Conservation (phyloP, 2,329 filamentous ascomycete genomes). For the Penicillium occitanis region DNA sequence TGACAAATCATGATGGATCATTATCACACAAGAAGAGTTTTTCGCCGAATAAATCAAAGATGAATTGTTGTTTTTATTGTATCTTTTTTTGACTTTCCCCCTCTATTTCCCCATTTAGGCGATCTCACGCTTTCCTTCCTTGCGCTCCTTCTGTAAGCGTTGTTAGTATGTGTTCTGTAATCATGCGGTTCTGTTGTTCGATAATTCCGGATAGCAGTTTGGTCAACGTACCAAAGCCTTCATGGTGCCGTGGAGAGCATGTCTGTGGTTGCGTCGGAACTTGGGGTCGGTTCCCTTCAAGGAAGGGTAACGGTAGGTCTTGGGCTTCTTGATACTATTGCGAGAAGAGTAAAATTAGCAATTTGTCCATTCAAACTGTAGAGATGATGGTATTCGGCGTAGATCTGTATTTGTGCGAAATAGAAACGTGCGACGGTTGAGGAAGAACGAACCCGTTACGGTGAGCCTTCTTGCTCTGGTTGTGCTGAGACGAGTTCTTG, state of each 20-base stretch:
- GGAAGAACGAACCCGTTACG: conserved; percentile 80
- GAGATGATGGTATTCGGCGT: neutral
- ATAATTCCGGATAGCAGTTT: neutral
- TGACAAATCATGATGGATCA: conserved; percentile 18
- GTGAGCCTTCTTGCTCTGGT: conserved; percentile 98
- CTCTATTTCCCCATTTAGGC: conserved; percentile 59
- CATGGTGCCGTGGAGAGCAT: conserved; percentile 98
- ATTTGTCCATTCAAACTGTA: neutral
- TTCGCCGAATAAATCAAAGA: conserved; percentile 18
- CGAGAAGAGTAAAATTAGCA: neutral
- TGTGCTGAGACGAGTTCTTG: conserved; percentile 99
- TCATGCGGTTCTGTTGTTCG: neutral
- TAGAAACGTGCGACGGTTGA: neutral
- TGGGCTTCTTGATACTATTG: conserved; percentile 97
- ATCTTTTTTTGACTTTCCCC: conserved; percentile 17
- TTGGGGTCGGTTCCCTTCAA: conserved; percentile 99
- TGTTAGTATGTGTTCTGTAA: conserved; percentile 33
- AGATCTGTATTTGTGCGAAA: neutral
- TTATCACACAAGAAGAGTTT: conserved; percentile 14
- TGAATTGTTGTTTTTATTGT: conserved; percentile 3
- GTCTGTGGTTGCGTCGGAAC: conserved; percentile 99
- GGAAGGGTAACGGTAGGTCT: conserved; percentile 97
- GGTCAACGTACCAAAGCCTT: conserved; percentile 80
- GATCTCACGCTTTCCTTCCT: conserved; percentile 89
- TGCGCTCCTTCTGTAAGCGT: conserved; percentile 80